These are phyloP conservation scores for Phytophthora foliorum DNA, from an alignment of 352 stramenopile species.

Conservation along the genomic window DNA sequence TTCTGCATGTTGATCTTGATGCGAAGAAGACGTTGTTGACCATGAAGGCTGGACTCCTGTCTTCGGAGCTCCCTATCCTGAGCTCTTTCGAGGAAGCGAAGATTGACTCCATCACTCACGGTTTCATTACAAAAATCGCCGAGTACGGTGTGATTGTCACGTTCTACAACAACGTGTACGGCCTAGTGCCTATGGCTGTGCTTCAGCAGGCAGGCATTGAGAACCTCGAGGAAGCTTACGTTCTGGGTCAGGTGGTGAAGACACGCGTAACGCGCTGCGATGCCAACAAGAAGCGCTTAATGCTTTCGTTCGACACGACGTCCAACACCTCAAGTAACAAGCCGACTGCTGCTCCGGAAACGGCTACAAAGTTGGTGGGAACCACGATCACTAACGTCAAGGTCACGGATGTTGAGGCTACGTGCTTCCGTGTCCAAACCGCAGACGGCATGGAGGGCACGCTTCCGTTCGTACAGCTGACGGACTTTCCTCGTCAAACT, in stretches of 20 bases:
- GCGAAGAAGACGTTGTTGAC: slow-evolving; percentile 95
- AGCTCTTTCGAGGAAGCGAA: slow-evolving; percentile 79
- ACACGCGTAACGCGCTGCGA: slow-evolving; percentile 82
- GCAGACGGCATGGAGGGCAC: slow-evolving; percentile 76
- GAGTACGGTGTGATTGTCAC: slow-evolving; percentile 94
- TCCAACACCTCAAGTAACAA: slow-evolving; percentile 25
- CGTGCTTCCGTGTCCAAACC: slow-evolving; percentile 82
- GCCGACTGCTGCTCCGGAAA: slow-evolving; percentile 28
- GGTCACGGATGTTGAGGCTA: slow-evolving; percentile 72
- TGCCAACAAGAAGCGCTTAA: slow-evolving; percentile 80
- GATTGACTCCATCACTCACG: slow-evolving; percentile 79
- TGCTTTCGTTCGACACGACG: slow-evolving; percentile 87
- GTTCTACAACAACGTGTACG: slow-evolving; percentile 97
- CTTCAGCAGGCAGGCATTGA: slow-evolving; percentile 86
- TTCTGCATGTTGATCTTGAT: slow-evolving; percentile 87
- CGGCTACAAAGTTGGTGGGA: slow-evolving; percentile 52
- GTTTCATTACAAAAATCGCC: slow-evolving; percentile 96
- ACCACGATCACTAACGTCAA: slow-evolving; percentile 69
- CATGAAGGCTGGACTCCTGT: slow-evolving; percentile 88
- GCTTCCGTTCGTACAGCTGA: slow-evolving; percentile 86
- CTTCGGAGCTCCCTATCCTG: slow-evolving; percentile 82
- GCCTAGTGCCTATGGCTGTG: slow-evolving; percentile 89
- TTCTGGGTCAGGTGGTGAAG: slow-evolving; percentile 89
- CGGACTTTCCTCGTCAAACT: slow-evolving; percentile 84
- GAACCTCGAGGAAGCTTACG: slow-evolving; percentile 88